These are phyloP conservation scores for Cryphonectria naterciae DNA, from an alignment of 2,329 filamentous ascomycete genomes.

Conservation along the genomic window DNA sequence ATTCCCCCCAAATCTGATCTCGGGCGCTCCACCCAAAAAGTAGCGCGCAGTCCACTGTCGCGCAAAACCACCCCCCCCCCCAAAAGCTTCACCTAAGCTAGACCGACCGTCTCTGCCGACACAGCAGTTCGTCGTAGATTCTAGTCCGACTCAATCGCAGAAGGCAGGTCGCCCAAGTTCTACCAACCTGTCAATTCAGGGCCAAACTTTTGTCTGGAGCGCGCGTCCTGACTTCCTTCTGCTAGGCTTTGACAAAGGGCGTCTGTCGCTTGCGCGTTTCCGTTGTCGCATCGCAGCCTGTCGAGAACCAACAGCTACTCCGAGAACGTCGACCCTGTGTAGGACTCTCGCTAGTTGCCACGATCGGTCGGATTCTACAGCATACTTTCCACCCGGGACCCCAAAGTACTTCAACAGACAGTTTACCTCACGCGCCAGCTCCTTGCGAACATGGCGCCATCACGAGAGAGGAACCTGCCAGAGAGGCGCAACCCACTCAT, in stretches of 20 bases:
- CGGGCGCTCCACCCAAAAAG: slow-evolving; percentile 24
- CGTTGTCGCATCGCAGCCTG: slow-evolving; percentile 23
- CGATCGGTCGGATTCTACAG: background rate
- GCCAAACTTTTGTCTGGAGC: background rate
- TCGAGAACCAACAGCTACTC: slow-evolving; percentile 13
- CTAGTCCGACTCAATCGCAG: slow-evolving; percentile 8
- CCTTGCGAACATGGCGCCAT: slow-evolving; percentile 31
- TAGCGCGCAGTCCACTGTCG: slow-evolving; percentile 17
- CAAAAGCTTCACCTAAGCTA: slow-evolving; percentile 16
- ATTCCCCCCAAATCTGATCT: slow-evolving; percentile 8
- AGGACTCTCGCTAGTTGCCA: background rate
- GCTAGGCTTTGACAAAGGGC: slow-evolving; percentile 13
- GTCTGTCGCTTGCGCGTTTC: slow-evolving; percentile 7
- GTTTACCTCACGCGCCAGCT: background rate
- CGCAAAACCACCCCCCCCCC: slow-evolving; percentile 25
- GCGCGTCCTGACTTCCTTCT: slow-evolving; percentile 23
- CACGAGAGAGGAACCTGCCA: slow-evolving; percentile 40
- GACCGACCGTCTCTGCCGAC: background rate
- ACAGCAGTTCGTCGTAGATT: background rate
- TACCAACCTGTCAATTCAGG: background rate
- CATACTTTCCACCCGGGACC: background rate
- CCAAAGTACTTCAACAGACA: too few relatives aligned
- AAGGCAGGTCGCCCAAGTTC: slow-evolving; percentile 15
- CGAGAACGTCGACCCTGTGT: slow-evolving; percentile 10
- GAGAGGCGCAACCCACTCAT: slow-evolving; percentile 58